Evolutionary conservation across 345 rosid genomes (phyloP), one percentile per base, ranked within the genome.

Genomic region (Hevea brasiliensis): DNA sequence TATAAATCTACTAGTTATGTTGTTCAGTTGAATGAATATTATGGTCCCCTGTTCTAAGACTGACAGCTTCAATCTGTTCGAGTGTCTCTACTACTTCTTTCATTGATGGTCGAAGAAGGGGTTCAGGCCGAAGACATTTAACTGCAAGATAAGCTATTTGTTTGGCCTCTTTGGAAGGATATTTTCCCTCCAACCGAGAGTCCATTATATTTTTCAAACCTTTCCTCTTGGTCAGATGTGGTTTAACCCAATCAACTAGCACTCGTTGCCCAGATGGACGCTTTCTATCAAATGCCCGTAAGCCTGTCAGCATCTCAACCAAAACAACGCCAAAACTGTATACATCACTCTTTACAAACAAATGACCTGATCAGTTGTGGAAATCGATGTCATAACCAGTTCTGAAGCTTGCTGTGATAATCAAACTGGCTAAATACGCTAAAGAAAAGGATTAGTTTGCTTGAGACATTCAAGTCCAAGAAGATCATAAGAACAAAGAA

Each of bases 281-380:
- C 26, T 41, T 73, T 21, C 54, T 41, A 15, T 73, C 70, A 8
- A 63, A 0, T 10, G 70, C 48, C 6, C 23, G 63, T 56, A 73
- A 54, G 21, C 76, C 71, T 3, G 76, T 73, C n/a, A 65, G 37
- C 47, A 73, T 44, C 69, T 74, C 77, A 45, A 66, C 24, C 71
- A 74, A 47, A 47, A 66, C 65, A 27, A 74, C 77, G 11, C 77
- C 72, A 23, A 66, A 74, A 65, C 71, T 12, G 13, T 73, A 73
- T 26, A 65, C 76, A 20, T 73, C 76, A 40, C 63, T 55, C 65
- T 74, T 74, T 17, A 74, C 58, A 57, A 20, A 23, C 37, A 74
- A 24, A 23, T 21, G 59, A 18, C 77, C 77, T 74, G 26, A 45
- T n/a, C 61, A 72, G 60, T 42, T 21, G 14, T 11, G 14, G 15